Conservation (phyloP, 2,329 filamentous ascomycete genomes). For the Arachnomyces sp. region DNA sequence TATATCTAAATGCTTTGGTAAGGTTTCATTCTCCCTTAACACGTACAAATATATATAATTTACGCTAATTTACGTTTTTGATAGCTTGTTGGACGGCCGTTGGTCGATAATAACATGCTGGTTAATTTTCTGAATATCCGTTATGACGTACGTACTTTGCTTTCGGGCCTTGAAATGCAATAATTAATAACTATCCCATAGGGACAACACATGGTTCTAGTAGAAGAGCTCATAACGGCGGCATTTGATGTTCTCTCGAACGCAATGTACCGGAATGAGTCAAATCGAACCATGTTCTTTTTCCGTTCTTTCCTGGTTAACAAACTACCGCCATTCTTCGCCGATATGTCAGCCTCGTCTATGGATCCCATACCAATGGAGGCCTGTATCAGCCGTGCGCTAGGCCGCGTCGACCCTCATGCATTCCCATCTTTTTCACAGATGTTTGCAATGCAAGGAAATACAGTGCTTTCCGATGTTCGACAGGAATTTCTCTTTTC, state of each 20-base stretch:
- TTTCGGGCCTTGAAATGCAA: background rate
- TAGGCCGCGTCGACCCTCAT: slow-evolving; percentile 56
- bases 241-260: slow-evolving; percentile 88
- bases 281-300: slow-evolving; percentile 56
- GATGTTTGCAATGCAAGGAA: slow-evolving; percentile 52
- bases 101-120: slow-evolving; percentile 72
- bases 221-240: slow-evolving; percentile 76
- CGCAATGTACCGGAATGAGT: slow-evolving; percentile 65
- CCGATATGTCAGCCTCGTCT: slow-evolving; percentile 49
- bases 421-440: slow-evolving; percentile 59
- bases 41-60: no score
- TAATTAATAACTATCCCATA: slow-evolving; percentile 24
- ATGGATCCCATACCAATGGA: slow-evolving; percentile 56
- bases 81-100: slow-evolving; percentile 70
- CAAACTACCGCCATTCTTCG: slow-evolving; percentile 57
- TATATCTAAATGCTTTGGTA: slow-evolving; percentile 77
- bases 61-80: slow-evolving; percentile 24
- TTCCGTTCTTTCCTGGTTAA: slow-evolving; percentile 82
- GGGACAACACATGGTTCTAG: slow-evolving; percentile 69
- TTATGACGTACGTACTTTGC: slow-evolving; percentile 56
- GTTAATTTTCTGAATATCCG: slow-evolving; percentile 76
- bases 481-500: slow-evolving; percentile 81
- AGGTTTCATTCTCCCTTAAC: slow-evolving; percentile 18
- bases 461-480: slow-evolving; percentile 57
- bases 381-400: slow-evolving; percentile 57